phyloP scores from a whole-genome alignment of 169 alveolate species.

The Perkinsus chesapeaki region DNA sequence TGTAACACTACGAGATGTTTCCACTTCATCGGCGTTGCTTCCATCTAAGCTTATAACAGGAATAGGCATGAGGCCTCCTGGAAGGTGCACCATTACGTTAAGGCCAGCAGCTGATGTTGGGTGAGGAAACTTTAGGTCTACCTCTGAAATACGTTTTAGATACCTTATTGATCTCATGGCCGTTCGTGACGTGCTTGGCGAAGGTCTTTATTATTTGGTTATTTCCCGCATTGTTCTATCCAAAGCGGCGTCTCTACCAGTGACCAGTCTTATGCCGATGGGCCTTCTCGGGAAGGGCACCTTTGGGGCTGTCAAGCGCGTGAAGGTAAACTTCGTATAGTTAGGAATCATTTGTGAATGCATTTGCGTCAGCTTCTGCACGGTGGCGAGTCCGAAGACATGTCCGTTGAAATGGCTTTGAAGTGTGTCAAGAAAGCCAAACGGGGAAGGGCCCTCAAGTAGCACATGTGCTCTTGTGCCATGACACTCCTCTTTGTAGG shows the following conservation, averaged over 20 bases:
- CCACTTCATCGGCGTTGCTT: not conserved
- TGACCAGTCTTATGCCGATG: not conserved
- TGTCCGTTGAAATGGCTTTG: not conserved
- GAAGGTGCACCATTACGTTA: not conserved
- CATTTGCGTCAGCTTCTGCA: not conserved
- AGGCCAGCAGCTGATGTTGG: not conserved
- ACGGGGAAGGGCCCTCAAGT: not conserved
- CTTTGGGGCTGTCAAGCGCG: not conserved
- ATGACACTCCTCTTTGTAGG: not conserved
- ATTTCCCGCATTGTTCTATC: not conserved
- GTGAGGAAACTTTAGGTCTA: not conserved
- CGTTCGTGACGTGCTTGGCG: not conserved
- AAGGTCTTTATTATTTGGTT: not conserved
- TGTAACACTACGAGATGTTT: not conserved
- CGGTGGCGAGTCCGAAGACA: not conserved
- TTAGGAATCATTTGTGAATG: not conserved
- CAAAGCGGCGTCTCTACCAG: not conserved
- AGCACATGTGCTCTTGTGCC: not conserved
- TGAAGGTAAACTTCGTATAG: not conserved
- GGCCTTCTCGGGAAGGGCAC: not conserved
- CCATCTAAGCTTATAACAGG: not conserved
- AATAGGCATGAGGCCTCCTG: not conserved
- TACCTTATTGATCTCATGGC: not conserved
- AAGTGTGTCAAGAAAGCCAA: not conserved
- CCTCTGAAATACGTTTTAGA: not conserved